Percentiles rank a stretch among this genome's conserved stretches.
phyloP scores from a whole-genome alignment of 1,284 basidiomycete species.

The Boletellus deceptivus region DNA sequence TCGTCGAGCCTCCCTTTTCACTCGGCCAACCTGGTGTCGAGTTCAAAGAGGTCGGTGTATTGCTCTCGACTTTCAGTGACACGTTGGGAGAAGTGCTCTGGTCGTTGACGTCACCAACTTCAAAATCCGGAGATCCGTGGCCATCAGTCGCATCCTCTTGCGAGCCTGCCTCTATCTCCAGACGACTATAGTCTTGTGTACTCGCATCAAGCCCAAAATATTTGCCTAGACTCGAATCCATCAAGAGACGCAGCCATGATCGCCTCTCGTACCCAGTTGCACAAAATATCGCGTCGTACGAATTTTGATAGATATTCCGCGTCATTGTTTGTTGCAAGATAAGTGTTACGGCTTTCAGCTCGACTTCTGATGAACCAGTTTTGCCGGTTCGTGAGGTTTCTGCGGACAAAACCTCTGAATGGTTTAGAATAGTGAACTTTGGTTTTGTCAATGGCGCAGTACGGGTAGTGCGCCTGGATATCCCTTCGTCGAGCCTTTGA shows the following conservation, averaged over 20 bases:
- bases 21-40: conserved; percentile 16
- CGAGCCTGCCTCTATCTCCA: conserved; percentile 13
- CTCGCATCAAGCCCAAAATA: conserved; percentile 39
- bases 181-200: conserved; percentile 16
- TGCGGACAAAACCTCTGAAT: conserved; percentile 41
- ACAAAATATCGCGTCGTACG: conserved; percentile 53
- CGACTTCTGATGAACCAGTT: conserved; percentile 5
- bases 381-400: conserved; percentile 11
- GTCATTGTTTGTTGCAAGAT: conserved; percentile 40
- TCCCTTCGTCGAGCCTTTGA: conserved; percentile 48
- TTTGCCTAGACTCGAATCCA: conserved; percentile 43
- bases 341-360: conserved; percentile 31
- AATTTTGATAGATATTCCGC: conserved; percentile 31
- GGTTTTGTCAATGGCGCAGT: conserved; percentile 20
- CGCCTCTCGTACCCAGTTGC: conserved; percentile 58
- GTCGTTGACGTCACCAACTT: neutral
- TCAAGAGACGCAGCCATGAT: conserved; percentile 48
- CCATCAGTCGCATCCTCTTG: neutral
- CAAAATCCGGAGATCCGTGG: neutral
- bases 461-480: conserved; percentile 35
- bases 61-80: conserved; percentile 19
- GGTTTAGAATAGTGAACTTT: conserved; percentile 39
- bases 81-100: conserved; percentile 9
- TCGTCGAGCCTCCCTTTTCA: conserved; percentile 8
- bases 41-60: conserved; percentile 23